phyloP scores from a whole-genome alignment of 176 grass and related monocot genomes.

The Oryza nivara region DNA sequence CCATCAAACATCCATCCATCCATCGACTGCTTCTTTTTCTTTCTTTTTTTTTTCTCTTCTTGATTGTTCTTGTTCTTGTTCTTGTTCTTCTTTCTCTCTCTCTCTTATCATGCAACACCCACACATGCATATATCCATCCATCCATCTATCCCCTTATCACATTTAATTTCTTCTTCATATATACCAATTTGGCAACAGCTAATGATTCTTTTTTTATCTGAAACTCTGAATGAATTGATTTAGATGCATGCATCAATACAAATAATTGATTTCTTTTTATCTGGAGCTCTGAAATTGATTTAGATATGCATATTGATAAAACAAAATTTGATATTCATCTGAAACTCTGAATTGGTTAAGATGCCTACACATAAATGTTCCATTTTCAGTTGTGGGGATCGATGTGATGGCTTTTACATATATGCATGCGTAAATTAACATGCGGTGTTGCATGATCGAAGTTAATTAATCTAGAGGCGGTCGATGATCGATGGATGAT shows the following conservation, averaged over 20 bases:
- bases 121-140: neutral
- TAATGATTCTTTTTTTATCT: neutral
- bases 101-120: neutral
- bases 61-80: neutral
- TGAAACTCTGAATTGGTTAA: neutral
- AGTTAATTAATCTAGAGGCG: neutral
- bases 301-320: neutral
- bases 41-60: neutral
- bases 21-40: conserved; percentile 8
- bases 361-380: neutral
- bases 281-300: neutral
- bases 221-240: neutral
- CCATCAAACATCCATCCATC: neutral
- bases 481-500: neutral
- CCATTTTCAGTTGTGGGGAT: neutral
- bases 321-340: neutral
- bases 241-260: neutral
- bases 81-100: neutral
- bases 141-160: neutral
- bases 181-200: too few species aligned
- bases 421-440: neutral
- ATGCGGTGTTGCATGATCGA: neutral
- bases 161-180: neutral
- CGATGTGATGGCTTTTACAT: neutral
- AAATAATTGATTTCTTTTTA: neutral